These are phyloP conservation scores for Cutaneotrichosporon sp. DNA, from an alignment of 1,284 basidiomycete species.

Conservation along the genomic window DNA sequence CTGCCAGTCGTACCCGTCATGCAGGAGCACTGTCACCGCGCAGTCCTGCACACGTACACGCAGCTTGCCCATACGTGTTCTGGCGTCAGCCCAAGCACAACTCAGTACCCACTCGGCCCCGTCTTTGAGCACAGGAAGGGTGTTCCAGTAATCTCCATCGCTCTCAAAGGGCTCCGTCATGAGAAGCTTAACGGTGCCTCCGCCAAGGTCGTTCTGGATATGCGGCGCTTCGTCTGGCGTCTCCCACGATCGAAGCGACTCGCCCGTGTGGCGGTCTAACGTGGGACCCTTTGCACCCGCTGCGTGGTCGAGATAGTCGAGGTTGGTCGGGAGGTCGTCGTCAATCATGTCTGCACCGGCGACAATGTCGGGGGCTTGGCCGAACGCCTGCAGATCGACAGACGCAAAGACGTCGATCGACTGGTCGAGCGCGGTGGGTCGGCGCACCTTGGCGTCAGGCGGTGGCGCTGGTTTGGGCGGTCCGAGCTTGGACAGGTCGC, in stretches of 20 bases:
- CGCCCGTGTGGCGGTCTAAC: constrained; percentile 61
- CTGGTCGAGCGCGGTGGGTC: constrained; percentile 25
- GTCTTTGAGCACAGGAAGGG: constrained; percentile 50
- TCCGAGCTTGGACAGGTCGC: constrained; percentile 35
- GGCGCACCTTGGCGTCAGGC: constrained; percentile 2
- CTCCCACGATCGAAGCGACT: constrained; percentile 40
- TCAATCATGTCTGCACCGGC: constrained; percentile 78
- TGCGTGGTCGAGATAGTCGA: constrained; percentile 77
- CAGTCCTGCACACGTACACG: constrained; percentile 58
- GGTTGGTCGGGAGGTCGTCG: constrained; percentile 85
- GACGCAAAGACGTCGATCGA: constrained; percentile 56
- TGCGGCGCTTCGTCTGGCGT: constrained; percentile 57
- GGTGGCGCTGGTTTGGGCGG: constrained; percentile 15
- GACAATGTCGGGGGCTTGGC: constrained; percentile 57
- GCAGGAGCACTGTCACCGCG: constrained; percentile 64
- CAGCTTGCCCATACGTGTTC: constrained; percentile 20
- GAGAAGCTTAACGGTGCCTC: constrained; percentile 78
- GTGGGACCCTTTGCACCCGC: constrained; percentile 10
- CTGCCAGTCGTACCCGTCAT: constrained; percentile 92
- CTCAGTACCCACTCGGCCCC: constrained; percentile 27
- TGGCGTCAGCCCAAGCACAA: constrained; percentile 6
- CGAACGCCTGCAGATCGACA: constrained; percentile 78
- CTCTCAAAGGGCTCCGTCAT: constrained; percentile 56
- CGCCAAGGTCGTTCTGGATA: constrained; percentile 77
- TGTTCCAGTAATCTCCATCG: constrained; percentile 68